Percentiles rank a stretch among this genome's conserved stretches.
phyloP scores from a whole-genome alignment of 495 filamentous ascomycete genomes.

The Penicillium crystallinum region DNA sequence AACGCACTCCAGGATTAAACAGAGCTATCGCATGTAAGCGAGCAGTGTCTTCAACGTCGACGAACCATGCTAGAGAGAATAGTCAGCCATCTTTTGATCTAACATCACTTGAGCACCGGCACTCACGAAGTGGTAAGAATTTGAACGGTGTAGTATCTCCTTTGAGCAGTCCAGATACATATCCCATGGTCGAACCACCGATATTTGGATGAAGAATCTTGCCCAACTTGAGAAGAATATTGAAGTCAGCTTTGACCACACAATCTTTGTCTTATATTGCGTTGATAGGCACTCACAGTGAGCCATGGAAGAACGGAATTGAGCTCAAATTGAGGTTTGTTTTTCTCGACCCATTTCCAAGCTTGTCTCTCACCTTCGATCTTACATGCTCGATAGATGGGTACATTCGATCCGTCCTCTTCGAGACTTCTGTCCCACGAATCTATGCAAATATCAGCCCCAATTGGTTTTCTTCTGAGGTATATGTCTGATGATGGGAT shows the following conservation, averaged over 20 bases:
- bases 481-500: neutral
- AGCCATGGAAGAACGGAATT: constrained; percentile 46
- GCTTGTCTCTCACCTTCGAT: constrained; percentile 45
- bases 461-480: too few species aligned
- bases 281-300: constrained; percentile 13
- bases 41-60: constrained; percentile 47
- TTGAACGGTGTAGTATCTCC: constrained; percentile 16
- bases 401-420: neutral
- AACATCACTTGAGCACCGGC: neutral
- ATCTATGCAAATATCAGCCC: neutral
- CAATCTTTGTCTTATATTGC: neutral
- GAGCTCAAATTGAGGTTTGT: constrained; percentile 43
- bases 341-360: constrained; percentile 48
- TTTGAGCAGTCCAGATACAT: constrained; percentile 21
- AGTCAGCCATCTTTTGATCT: neutral
- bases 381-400: constrained; percentile 49
- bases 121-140: constrained; percentile 23
- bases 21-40: constrained; percentile 45
- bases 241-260: neutral
- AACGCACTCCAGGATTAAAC: constrained; percentile 32
- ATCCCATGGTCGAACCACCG: constrained; percentile 20
- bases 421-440: constrained; percentile 1
- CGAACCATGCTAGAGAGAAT: constrained; percentile 21
- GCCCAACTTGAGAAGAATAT: constrained; percentile 13
- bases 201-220: constrained; percentile 23